Conservation (phyloP, 2,329 filamentous ascomycete genomes). For the Dothistroma pini region DNA sequence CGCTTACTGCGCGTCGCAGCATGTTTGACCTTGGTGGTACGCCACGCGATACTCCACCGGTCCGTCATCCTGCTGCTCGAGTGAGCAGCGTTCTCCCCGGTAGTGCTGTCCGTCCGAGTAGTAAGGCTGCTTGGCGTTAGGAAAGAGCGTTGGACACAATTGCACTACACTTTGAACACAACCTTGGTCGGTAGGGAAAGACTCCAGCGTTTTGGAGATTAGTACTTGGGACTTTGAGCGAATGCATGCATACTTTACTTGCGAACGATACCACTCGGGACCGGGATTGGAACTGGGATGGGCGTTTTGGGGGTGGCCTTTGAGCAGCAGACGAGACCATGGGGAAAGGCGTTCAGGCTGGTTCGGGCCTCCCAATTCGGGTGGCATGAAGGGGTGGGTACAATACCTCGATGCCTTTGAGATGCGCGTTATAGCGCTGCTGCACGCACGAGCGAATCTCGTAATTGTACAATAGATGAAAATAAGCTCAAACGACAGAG, state of each 20-base stretch:
- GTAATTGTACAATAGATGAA: background rate
- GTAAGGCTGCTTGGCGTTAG: conserved; percentile 5
- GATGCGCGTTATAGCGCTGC: background rate
- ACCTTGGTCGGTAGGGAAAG: background rate
- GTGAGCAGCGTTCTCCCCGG: conserved; percentile 10
- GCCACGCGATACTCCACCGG: background rate
- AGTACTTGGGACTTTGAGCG: background rate
- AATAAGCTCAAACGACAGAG: background rate
- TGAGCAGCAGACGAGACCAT: background rate
- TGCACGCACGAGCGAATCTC: background rate
- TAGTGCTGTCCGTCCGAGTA: conserved; percentile 5
- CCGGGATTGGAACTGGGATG: background rate
- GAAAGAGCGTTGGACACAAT: background rate
- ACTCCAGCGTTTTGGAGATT: background rate
- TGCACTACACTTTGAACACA: background rate
- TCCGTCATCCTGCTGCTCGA: conserved; percentile 2
- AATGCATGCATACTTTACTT: background rate
- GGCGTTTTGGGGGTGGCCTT: background rate
- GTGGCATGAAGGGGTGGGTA: background rate
- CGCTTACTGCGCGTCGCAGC: conserved; percentile 16
- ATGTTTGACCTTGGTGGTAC: conserved; percentile 19
- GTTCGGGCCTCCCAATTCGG: background rate
- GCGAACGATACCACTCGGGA: background rate
- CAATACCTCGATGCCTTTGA: background rate
- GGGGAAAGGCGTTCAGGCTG: background rate